These are phyloP conservation scores for Euphorbia schlechtendalii DNA, from an alignment of 441 rosid genomes.

Conservation along the genomic window DNA sequence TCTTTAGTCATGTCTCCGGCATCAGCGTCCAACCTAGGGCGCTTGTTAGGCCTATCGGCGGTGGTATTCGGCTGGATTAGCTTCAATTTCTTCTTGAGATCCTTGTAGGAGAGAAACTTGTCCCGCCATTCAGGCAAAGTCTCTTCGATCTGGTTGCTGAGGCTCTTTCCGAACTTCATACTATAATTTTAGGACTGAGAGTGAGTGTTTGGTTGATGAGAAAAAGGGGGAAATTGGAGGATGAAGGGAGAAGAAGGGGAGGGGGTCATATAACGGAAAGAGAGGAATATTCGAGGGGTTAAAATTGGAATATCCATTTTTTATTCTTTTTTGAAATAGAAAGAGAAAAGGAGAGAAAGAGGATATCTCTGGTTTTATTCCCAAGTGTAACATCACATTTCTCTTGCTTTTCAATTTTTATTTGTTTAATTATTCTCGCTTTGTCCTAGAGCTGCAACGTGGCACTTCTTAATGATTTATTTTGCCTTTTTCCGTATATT, in stretches of 20 bases:
- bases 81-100: conserved; percentile 70
- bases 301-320: conserved; percentile 43
- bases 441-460: too few species aligned
- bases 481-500: too few species aligned
- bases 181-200: neutral
- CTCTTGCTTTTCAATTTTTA: too few species aligned
- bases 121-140: conserved; percentile 80
- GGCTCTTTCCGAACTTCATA: conserved; percentile 92
- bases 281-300: conserved; percentile 51
- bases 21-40: conserved; percentile 39
- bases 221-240: neutral
- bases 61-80: conserved; percentile 49
- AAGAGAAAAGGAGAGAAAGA: too few species aligned
- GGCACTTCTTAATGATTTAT: too few species aligned
- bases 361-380: too few species aligned
- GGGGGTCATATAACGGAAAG: conserved; percentile 32
- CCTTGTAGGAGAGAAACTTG: conserved; percentile 84
- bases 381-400: too few species aligned
- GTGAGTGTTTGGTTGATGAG: conserved; percentile 11
- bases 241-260: too few species aligned
- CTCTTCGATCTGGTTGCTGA: conserved; percentile 77
- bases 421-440: too few species aligned
- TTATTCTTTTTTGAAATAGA: too few species aligned
- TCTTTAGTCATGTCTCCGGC: conserved; percentile 22
- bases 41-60: conserved; percentile 51